Base-by-base conservation (phyloP, 2,329 filamentous ascomycete genomes). In the Colletotrichum orchidophilum region DNA sequence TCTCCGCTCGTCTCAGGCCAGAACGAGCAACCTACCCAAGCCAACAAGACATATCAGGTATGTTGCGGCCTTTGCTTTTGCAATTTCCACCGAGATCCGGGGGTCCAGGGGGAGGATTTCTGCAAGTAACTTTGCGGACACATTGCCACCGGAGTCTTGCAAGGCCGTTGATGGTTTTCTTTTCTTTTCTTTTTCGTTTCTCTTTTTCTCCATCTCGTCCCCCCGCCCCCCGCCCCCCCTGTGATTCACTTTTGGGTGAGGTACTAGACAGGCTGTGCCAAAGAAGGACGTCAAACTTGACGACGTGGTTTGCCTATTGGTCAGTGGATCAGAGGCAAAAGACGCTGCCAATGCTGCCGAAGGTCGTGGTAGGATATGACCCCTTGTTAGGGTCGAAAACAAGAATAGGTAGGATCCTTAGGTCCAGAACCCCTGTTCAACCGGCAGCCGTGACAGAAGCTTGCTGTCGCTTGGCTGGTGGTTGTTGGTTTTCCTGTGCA, bases 371-470 rank as follows among this genome's bases (percentile, higher is more conserved):
- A 35, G 53, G 18, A 27, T 11, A 13, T 27, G 26, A 33, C 12
- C n/a, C 39, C 26, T 21, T 39, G 26, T 35, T 24, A 15, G 9
- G 21, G 42, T 58, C 33, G 24, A 26, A 31, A 27, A 35, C 33
- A 7, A 35, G 35, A 35, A 12, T 42, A n/a, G 35, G 26, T 57
- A 33, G 33, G 39, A 54, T 24, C 11, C 27, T 24, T n/a, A 21
- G 31, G 35, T 21, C 42, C 26, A 29, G 6, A 27, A 35, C 15
- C 29, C 55, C 58, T 18, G 11, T 9, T 77, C 74, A 84, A 70
- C 82, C 81, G 66, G 78, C 82, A 60, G 82, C 81, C 18, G 80
- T 81, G 64, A 84, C 76, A 6, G 83, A 84, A 39, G 83, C 78
- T 73, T 83, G 81, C 62, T 83, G 82, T 70, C 82, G 77, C 74